phyloP scores from a whole-genome alignment of 495 filamentous ascomycete genomes.

The Penicillium subrubescens region DNA sequence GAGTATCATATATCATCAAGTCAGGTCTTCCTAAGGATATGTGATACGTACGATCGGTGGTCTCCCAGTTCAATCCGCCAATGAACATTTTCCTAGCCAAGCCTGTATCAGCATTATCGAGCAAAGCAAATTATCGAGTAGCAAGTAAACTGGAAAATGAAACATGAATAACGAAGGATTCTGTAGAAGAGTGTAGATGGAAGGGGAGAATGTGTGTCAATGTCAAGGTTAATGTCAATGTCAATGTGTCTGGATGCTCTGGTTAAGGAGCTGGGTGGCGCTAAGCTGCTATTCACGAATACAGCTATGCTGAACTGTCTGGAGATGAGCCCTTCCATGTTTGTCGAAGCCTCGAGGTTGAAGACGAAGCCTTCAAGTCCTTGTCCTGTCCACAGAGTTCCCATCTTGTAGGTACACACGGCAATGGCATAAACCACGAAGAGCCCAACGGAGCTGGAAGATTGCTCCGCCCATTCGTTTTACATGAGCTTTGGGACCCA shows the following conservation, averaged over 20 bases:
- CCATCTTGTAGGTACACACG: slow-evolving; percentile 6
- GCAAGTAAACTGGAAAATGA: not conserved
- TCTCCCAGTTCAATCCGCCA: slow-evolving; percentile 98
- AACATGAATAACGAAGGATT: not conserved
- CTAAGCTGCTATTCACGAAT: slow-evolving; percentile 31
- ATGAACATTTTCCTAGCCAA: slow-evolving; percentile 95
- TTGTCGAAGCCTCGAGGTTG: not conserved
- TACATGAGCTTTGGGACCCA: slow-evolving; percentile 37
- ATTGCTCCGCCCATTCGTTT: slow-evolving; percentile 32
- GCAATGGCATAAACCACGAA: not conserved
- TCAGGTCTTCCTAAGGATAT: not conserved
- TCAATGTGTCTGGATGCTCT: slow-evolving; percentile 11
- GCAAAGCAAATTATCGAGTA: not conserved
- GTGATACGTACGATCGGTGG: slow-evolving; percentile 80
- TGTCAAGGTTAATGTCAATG: not conserved
- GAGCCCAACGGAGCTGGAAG: not conserved
- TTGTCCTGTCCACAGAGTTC: not conserved
- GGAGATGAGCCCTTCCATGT: not conserved
- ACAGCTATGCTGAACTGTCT: slow-evolving; percentile 24
- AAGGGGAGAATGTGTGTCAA: not conserved
- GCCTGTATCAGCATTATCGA: slow-evolving; percentile 23
- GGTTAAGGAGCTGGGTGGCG: slow-evolving; percentile 21
- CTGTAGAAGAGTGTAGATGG: not conserved
- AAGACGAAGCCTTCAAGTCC: not conserved
- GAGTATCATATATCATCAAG: not conserved